phyloP scores from a whole-genome alignment of 306 rosid genomes.

The Trifolium dubium region DNA sequence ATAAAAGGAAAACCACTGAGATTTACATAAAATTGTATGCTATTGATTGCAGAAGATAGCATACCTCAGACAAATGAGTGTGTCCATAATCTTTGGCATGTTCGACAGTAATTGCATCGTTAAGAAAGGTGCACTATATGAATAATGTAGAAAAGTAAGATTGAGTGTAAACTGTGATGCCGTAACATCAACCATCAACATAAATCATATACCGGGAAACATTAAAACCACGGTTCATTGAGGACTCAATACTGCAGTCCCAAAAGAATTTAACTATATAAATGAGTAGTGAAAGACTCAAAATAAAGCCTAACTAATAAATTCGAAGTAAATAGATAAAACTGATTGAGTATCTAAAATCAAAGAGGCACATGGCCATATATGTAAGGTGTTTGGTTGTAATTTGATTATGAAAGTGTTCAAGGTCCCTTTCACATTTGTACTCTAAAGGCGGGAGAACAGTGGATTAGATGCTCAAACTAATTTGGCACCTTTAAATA shows the following conservation, averaged over 20 bases:
- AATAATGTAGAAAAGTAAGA: constrained; percentile 19
- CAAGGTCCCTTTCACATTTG: neutral
- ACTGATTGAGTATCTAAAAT: neutral
- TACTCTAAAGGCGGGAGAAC: neutral
- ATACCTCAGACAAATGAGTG: constrained; percentile 85
- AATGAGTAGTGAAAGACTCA: neutral
- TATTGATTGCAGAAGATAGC: constrained; percentile 28
- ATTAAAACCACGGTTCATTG: neutral
- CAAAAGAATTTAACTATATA: neutral
- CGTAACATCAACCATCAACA: constrained; percentile 8
- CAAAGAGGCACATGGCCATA: neutral
- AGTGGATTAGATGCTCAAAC: neutral
- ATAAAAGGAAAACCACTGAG: constrained; percentile 17
- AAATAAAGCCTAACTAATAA: neutral
- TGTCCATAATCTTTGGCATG: constrained; percentile 92
- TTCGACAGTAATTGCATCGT: constrained; percentile 68
- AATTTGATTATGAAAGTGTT: neutral
- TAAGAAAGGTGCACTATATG: constrained; percentile 76
- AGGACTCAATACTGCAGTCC: constrained; percentile 14
- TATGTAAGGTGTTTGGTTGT: neutral
- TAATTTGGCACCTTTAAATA: no score
- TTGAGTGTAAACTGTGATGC: constrained; percentile 8
- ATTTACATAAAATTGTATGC: constrained; percentile 3
- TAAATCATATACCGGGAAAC: neutral
- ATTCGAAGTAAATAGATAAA: neutral